Evolutionary conservation across 2,329 filamentous ascomycete species (phyloP).

Genomic region (Pestalotiopsis sp.): DNA sequence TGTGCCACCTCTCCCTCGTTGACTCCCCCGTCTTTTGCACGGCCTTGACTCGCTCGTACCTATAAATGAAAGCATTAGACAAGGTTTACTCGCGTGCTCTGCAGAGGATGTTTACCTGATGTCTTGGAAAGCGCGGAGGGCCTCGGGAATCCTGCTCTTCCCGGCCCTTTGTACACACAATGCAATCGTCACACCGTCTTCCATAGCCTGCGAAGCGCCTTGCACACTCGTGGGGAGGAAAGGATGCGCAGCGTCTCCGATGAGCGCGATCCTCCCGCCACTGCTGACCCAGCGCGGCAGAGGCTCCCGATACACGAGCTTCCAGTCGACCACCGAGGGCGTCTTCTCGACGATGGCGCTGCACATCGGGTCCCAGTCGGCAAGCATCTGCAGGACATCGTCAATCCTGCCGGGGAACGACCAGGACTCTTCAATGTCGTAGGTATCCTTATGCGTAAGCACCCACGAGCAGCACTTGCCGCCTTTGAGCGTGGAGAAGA

Average conservation of each 20-base stretch:
- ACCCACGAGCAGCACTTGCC: constrained; percentile 62
- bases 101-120: constrained; percentile 27
- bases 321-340: constrained; percentile 51
- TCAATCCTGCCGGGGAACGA: constrained; percentile 54
- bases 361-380: constrained; percentile 54
- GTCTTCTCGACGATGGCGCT: constrained; percentile 51
- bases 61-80: constrained; percentile 47
- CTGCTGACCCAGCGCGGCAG: constrained; percentile 43
- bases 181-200: constrained; percentile 51
- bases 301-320: constrained; percentile 46
- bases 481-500: constrained; percentile 60
- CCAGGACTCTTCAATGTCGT: constrained; percentile 59
- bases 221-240: constrained; percentile 51
- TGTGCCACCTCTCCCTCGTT: constrained; percentile 57
- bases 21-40: constrained; percentile 55
- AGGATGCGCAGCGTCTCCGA: constrained; percentile 54
- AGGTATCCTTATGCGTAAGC: constrained; percentile 55
- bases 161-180: constrained; percentile 50
- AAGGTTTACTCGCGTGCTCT: constrained; percentile 37
- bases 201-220: constrained; percentile 51
- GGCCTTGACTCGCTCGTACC: constrained; percentile 49
- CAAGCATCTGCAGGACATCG: constrained; percentile 52
- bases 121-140: constrained; percentile 49
- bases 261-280: constrained; percentile 43
- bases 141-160: constrained; percentile 46